A percentile compares a stretch with the other conserved stretches of the same genome.
Evolutionary conservation across 768 basidiomycete species (phyloP).

Genomic region (Filobasidium floriforme): DNA sequence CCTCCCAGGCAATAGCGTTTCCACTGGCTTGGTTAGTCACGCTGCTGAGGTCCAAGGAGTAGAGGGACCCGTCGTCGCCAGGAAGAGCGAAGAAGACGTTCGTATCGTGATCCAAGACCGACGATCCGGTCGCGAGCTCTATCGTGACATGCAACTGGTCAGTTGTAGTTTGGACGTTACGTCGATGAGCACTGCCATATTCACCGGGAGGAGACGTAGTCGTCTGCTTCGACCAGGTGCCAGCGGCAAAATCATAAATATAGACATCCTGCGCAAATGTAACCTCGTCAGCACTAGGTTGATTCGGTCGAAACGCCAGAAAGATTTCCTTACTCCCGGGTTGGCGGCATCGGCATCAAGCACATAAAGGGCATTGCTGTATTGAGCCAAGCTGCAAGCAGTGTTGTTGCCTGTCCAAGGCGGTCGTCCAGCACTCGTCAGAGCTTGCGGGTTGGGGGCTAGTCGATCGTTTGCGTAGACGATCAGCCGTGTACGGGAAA

Average conservation of each 20-base stretch:
- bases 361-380: constrained; percentile 77
- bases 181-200: neutral
- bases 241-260: constrained; percentile 62
- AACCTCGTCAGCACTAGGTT: neutral
- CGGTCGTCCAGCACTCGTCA: constrained; percentile 71
- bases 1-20: constrained; percentile 58
- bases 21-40: constrained; percentile 56
- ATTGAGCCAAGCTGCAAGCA: constrained; percentile 51
- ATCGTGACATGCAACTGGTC: neutral
- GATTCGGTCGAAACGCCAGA: neutral
- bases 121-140: constrained; percentile 58
- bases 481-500: neutral
- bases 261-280: constrained; percentile 50
- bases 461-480: neutral
- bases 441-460: constrained; percentile 57
- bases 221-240: constrained; percentile 67
- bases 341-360: constrained; percentile 67
- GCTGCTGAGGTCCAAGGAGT: constrained; percentile 60
- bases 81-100: constrained; percentile 67
- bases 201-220: constrained; percentile 39
- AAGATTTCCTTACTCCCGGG: constrained; percentile 48
- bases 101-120: constrained; percentile 89
- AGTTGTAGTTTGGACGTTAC: neutral
- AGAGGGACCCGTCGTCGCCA: constrained; percentile 48
- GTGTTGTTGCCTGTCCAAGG: constrained; percentile 46